These are phyloP conservation scores for Colletotrichum cuscutae DNA, from an alignment of 2,329 filamentous ascomycete species.

Conservation along the genomic window DNA sequence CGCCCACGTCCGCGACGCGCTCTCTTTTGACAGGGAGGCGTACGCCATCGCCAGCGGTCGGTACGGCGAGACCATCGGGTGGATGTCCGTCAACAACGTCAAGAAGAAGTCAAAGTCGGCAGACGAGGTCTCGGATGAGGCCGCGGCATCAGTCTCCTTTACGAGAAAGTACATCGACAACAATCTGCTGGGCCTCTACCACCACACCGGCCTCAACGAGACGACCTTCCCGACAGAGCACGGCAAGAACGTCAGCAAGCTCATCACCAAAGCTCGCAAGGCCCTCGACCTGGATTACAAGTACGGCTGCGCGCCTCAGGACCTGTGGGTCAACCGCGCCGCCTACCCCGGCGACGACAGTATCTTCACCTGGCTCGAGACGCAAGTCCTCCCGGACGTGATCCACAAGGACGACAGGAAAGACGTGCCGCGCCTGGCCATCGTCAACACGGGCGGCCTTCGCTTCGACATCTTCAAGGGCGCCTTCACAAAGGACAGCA, in stretches of 20 bases:
- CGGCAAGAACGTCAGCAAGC: slow-evolving; percentile 76
- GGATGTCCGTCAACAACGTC: slow-evolving; percentile 83
- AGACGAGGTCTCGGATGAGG: slow-evolving; percentile 43
- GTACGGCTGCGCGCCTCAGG: slow-evolving; percentile 85
- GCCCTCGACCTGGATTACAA: slow-evolving; percentile 76
- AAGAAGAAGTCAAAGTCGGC: slow-evolving; percentile 47
- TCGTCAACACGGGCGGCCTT: slow-evolving; percentile 90
- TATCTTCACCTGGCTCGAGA: slow-evolving; percentile 84
- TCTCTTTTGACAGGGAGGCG: slow-evolving; percentile 80
- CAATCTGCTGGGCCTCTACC: slow-evolving; percentile 84
- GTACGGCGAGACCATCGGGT: slow-evolving; percentile 95
- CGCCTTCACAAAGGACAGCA: slow-evolving; percentile 86
- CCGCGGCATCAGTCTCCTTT: slow-evolving; percentile 63
- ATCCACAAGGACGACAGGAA: slow-evolving; percentile 67
- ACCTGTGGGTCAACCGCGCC: slow-evolving; percentile 84
- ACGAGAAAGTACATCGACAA: slow-evolving; percentile 91
- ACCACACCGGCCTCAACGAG: slow-evolving; percentile 80
- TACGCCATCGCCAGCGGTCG: slow-evolving; percentile 87
- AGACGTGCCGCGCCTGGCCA: slow-evolving; percentile 73
- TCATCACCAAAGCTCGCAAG: slow-evolving; percentile 77
- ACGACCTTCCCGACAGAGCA: slow-evolving; percentile 80
- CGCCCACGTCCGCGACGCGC: slow-evolving; percentile 87
- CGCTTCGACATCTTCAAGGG: slow-evolving; percentile 97
- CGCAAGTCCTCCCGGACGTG: slow-evolving; percentile 77
- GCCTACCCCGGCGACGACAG: slow-evolving; percentile 79